phyloP scores from a whole-genome alignment of 371 early-diverging fungal genomes.

The Rhizopus microsporus region DNA sequence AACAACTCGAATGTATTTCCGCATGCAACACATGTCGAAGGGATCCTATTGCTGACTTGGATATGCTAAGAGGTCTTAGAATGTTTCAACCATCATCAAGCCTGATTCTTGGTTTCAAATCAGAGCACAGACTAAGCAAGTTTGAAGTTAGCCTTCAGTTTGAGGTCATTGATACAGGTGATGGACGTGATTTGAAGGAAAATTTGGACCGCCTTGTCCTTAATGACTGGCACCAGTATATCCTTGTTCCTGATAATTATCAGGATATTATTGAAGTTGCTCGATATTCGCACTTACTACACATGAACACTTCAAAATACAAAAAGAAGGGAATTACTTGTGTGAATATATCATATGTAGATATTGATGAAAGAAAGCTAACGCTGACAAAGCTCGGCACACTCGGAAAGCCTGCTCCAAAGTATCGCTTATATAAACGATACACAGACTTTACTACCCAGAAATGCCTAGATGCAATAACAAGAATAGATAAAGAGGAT shows the following conservation, averaged over 20 bases:
- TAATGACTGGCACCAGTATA: conserved; percentile 26
- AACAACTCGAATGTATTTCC: conserved; percentile 34
- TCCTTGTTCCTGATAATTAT: conserved; percentile 33
- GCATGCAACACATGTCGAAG: conserved; percentile 27
- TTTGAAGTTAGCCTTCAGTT: background rate
- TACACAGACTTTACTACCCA: conserved; percentile 32
- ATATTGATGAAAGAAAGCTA: background rate
- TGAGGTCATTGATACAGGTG: background rate
- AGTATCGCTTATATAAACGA: conserved; percentile 34
- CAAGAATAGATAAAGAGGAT: conserved; percentile 6
- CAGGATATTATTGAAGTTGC: conserved; percentile 35
- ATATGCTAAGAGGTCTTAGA: conserved; percentile 1
- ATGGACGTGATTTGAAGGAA: conserved; percentile 7
- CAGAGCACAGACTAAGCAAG: background rate
- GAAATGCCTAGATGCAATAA: background rate
- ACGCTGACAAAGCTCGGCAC: background rate
- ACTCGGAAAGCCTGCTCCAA: background rate
- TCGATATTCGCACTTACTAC: conserved; percentile 33
- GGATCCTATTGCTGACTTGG: conserved; percentile 30
- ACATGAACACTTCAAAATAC: conserved; percentile 12
- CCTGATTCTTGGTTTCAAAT: conserved; percentile 19
- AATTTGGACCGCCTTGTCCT: conserved; percentile 10
- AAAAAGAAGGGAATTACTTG: conserved; percentile 15
- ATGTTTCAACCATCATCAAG: conserved; percentile 3
- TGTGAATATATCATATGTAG: conserved; percentile 1